Evolutionary conservation across 2,329 filamentous ascomycete species (phyloP), one percentile per base, ranked within the genome.

Genomic region (Penicillium sp.): DNA sequence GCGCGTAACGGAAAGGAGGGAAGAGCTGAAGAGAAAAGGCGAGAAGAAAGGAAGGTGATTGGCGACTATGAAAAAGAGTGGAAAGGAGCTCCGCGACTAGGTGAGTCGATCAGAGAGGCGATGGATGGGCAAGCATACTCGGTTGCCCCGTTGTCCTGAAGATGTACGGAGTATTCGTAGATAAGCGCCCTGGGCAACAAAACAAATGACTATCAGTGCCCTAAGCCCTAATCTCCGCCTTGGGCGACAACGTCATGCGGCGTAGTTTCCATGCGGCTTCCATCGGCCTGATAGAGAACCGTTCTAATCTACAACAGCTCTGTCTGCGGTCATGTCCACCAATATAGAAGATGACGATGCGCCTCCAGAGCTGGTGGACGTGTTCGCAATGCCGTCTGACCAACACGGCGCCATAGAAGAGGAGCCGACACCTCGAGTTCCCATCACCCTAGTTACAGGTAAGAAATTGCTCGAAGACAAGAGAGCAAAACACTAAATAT

Each of bases 401-500:
- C 66, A 72, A 58, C 60, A 59, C 31, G 56, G 56, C 14, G 54
- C 60, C 49, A 56, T 61, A 41, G 63, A 67, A 36, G 70, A 67
- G 33, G 66, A 67, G 37, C 64, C 67, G 31, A 67, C 69, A 37
- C 66, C 68, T 57, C 79, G 79, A 61, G 80, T 82, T 39, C 80
- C 80, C 31, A 81, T 82, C 56, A 82, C 80, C 10, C 75, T 82
- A 50, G 77, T 82, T 46, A 82, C 80, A 59, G 80, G 80, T 81
- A 76, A 56, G 64, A 2, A 39, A 13, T 9, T 16, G 1, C 22
- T 10, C 3, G 6, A 19, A 33, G 16, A 10, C 5, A 9, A 36
- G 36, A 56, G 41, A 35, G 13, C 3, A 55, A 46, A 18, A 40
- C 27, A 27, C 50, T 50, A 47, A 57, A 9, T 53, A n/a, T 49